phyloP scores from a whole-genome alignment of 495 filamentous ascomycete species.

The Daldinia loculata region DNA sequence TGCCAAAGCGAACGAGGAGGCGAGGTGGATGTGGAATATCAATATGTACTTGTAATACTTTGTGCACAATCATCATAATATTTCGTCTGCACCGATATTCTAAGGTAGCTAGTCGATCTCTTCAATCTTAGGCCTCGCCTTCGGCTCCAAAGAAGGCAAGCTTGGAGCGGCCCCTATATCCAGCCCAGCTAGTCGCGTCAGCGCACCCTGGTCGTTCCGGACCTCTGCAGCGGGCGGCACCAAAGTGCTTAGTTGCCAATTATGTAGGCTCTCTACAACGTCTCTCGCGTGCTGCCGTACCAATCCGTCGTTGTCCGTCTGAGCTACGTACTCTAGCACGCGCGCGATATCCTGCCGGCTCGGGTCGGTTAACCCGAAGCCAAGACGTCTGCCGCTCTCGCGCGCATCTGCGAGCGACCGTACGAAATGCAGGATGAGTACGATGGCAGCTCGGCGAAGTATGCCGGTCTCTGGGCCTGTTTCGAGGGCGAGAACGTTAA shows the following conservation, averaged over 20 bases:
- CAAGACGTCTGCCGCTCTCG: constrained; percentile 59
- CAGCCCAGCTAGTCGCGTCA: constrained; percentile 56
- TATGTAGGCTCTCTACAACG: constrained; percentile 75
- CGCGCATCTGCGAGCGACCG: constrained; percentile 68
- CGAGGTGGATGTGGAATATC: too few species aligned
- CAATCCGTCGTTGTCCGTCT: constrained; percentile 75
- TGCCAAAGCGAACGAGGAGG: background rate
- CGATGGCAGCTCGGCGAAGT: constrained; percentile 73
- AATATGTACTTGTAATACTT: background rate
- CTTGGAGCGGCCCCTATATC: constrained; percentile 43
- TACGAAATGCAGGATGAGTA: constrained; percentile 73
- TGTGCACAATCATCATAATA: background rate
- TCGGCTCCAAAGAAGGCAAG: constrained; percentile 29
- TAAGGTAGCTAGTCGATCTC: constrained; percentile 54
- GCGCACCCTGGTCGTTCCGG: constrained; percentile 19
- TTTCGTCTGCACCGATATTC: too few species aligned
- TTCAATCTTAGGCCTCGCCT: constrained; percentile 53
- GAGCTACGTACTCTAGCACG: constrained; percentile 70
- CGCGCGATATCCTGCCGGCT: constrained; percentile 69
- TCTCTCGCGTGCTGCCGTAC: constrained; percentile 75
- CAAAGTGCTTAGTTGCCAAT: constrained; percentile 68
- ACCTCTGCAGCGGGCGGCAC: constrained; percentile 41
- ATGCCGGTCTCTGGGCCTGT: constrained; percentile 70
- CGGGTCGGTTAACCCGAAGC: constrained; percentile 69
- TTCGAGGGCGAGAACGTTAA: constrained; percentile 74